These are phyloP conservation scores for Calycina herbarum DNA, from an alignment of 2,329 filamentous ascomycete genomes.

Conservation along the genomic window DNA sequence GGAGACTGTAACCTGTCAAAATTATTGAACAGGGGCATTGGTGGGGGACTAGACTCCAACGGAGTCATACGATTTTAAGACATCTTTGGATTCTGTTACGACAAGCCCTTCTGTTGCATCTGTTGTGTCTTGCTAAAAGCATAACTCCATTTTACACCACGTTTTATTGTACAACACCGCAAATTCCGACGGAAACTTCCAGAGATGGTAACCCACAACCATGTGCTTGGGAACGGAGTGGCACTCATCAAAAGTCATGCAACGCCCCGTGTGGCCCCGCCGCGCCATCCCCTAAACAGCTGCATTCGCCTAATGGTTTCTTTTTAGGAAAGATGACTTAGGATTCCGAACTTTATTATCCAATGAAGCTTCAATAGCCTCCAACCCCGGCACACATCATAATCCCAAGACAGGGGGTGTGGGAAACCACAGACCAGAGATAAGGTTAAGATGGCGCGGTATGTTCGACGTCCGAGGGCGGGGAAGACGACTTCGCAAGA, in stretches of 20 bases:
- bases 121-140: slow-evolving; percentile 2
- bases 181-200: slow-evolving; percentile 12
- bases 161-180: neutral
- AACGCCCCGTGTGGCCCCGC: slow-evolving; percentile 10
- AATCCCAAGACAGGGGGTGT: neutral
- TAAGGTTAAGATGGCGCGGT: slow-evolving; percentile 3
- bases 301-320: slow-evolving; percentile 14
- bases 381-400: neutral
- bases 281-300: slow-evolving; percentile 14
- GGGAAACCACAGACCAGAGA: neutral
- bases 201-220: slow-evolving; percentile 13
- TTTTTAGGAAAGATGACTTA: neutral
- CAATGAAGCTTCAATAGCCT: neutral
- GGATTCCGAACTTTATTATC: neutral
- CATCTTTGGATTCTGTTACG: neutral
- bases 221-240: slow-evolving; percentile 17
- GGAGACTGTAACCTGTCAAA: slow-evolving; percentile 8
- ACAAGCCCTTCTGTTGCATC: neutral
- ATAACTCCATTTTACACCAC: neutral
- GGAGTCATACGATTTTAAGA: slow-evolving; percentile 15
- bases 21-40: neutral
- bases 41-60: neutral
- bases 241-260: slow-evolving; percentile 5
- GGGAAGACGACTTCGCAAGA: slow-evolving; percentile 3
- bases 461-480: slow-evolving; percentile 5